Conservation (phyloP, 2,329 filamentous ascomycete species). For the Tolypocladium inflatum region DNA sequence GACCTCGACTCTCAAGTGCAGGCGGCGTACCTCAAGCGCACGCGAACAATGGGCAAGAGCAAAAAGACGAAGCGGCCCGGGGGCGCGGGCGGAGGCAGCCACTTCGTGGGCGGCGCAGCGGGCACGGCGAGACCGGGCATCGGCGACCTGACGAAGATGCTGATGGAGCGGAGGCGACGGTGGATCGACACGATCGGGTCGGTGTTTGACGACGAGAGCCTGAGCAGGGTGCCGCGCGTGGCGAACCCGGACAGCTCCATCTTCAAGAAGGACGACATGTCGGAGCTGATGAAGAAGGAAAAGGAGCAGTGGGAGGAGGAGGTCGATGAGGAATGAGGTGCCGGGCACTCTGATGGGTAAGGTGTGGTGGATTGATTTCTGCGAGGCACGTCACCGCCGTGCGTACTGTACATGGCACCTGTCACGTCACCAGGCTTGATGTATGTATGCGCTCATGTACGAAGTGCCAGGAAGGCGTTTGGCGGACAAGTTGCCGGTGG, state of each 20-base stretch:
- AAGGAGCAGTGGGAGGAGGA: slow-evolving; percentile 76
- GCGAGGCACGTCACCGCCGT: not conserved
- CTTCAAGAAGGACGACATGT: slow-evolving; percentile 67
- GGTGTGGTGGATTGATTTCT: no score
- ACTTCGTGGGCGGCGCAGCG: slow-evolving; percentile 47
- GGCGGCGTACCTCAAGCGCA: slow-evolving; percentile 90
- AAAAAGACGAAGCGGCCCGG: slow-evolving; percentile 81
- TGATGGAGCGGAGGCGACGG: slow-evolving; percentile 83
- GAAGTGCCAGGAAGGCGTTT: not conserved
- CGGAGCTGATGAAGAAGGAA: slow-evolving; percentile 62
- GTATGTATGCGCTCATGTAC: not conserved
- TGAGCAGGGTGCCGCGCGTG: slow-evolving; percentile 59
- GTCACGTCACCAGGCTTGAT: not conserved
- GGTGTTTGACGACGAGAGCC: slow-evolving; percentile 77
- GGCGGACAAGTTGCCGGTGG: no score
- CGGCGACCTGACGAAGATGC: slow-evolving; percentile 78
- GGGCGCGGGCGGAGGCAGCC: slow-evolving; percentile 63
- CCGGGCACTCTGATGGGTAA: not conserved
- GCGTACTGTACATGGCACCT: not conserved
- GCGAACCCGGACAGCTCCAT: slow-evolving; percentile 58
- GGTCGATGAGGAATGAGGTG: slow-evolving; percentile 57
- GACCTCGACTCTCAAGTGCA: slow-evolving; percentile 94
- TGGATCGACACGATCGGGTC: slow-evolving; percentile 90
- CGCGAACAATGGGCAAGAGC: slow-evolving; percentile 85
- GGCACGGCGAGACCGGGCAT: slow-evolving; percentile 69